phyloP scores from a whole-genome alignment of 2,329 filamentous ascomycete genomes.

The Diaporthe sp. region DNA sequence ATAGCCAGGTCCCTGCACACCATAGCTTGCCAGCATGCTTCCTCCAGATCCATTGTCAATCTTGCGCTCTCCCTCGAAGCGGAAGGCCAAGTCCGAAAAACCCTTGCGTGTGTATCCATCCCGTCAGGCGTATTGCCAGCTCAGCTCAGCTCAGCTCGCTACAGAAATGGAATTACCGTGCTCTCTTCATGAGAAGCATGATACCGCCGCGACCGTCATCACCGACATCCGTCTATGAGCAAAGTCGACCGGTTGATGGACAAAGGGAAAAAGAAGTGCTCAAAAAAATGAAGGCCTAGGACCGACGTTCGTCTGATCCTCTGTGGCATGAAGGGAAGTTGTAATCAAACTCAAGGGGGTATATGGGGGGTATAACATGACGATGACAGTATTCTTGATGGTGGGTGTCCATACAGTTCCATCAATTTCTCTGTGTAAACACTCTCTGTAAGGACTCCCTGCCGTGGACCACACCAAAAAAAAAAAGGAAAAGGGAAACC shows the following conservation, averaged over 20 bases:
- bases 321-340: conserved; percentile 1
- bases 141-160: conserved; percentile 27
- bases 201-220: background rate
- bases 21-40: background rate
- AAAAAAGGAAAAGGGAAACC: background rate
- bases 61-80: background rate
- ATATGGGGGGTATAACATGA: conserved; percentile 36
- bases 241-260: conserved; percentile 6
- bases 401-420: conserved; percentile 16
- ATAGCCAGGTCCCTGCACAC: background rate
- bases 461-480: background rate
- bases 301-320: background rate
- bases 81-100: background rate
- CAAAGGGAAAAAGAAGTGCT: background rate
- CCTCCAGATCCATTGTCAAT: background rate
- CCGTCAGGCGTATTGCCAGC: background rate
- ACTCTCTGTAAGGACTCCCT: conserved; percentile 20
- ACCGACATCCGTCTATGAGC: conserved; percentile 10
- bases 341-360: conserved; percentile 30
- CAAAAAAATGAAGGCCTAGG: background rate
- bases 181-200: conserved; percentile 35
- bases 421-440: conserved; percentile 28
- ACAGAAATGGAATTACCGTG: background rate
- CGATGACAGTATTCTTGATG: conserved; percentile 12
- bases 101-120: background rate